Percentiles rank a stretch among this genome's conserved stretches.
Conservation (phyloP, 345 rosid species). For the Salix exigua region DNA sequence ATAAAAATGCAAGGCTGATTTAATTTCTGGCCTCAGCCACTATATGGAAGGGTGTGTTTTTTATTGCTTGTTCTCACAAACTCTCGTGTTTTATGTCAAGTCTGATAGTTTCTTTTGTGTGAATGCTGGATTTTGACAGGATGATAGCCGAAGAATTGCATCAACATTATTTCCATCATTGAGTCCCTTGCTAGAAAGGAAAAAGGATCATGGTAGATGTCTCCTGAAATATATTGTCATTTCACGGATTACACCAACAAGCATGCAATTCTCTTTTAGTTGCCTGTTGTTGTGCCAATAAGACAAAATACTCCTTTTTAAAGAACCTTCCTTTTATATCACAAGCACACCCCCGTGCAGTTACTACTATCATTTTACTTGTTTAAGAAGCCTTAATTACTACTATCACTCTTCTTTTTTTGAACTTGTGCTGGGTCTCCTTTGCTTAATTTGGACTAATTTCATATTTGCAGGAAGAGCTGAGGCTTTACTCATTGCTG, state of each 20-base stretch:
- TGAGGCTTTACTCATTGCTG: slow-evolving; percentile 82
- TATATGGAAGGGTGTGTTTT: background rate
- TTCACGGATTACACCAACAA: background rate
- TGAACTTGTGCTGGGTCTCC: background rate
- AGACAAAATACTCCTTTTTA: background rate
- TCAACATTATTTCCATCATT: slow-evolving; percentile 67
- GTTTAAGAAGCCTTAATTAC: background rate
- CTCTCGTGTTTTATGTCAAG: background rate
- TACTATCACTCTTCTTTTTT: background rate
- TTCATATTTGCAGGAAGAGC: slow-evolving; percentile 56
- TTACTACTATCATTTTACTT: background rate
- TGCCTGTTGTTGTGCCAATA: background rate
- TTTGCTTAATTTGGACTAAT: background rate
- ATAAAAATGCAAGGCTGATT: background rate
- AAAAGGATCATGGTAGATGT: slow-evolving; percentile 74
- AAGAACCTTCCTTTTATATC: background rate
- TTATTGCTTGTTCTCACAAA: background rate
- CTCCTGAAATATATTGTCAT: background rate
- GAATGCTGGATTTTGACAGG: slow-evolving; percentile 45
- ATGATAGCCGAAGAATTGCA: slow-evolving; percentile 80
- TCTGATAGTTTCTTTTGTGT: background rate
- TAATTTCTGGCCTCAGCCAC: background rate
- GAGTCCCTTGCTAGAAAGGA: slow-evolving; percentile 53
- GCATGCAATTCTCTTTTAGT: background rate
- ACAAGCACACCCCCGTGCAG: background rate